Base-by-base conservation (phyloP, 805 yeast genomes). In the Limtongia smithiae region DNA sequence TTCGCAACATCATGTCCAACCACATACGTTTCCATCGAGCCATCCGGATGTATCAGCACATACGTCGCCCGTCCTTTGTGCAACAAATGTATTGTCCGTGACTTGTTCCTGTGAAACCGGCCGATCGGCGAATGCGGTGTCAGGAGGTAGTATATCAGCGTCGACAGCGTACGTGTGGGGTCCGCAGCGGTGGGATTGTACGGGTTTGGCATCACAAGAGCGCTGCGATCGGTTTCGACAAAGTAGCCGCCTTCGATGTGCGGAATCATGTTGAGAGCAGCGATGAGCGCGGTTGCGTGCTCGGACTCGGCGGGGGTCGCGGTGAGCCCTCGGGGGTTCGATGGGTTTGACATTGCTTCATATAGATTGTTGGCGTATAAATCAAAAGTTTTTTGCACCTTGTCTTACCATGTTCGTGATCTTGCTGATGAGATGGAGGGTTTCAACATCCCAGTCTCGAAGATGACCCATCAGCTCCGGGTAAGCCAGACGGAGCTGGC, bases 221-320 rank as follows among this genome's bases (percentile, higher is more conserved):
- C 74, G 7, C 80, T 71, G 49, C 80, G 69, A 55, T 78, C 81
- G 0, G 83, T 79, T 54, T 79, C 81, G 42, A 68, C 75, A 60
- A 72, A 79, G 58, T 72, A 79, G 0, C 82, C 83, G 41, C 82
- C 82, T 62, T 78, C 82, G 45, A 68, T 73, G 60, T 79, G 82
- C 18, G 70, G 69, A 6, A 66, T 59, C 18, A 77, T 60, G 3
- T 65, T 54, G 41, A 73, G 64, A 8, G 67, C 62, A 9, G 65
- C 52, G 37, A 74, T 72, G 17, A 76, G 53, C n/a, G 61, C 54
- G 21, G 59, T 54, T 17, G 73, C 60, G 3, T 45, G 35, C 0
- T 40, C 14, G 2, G 65, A 20, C 27, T 51, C 58, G 15, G 35
- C 20, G 20, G 34, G 31, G 56, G 25, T 65, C 62, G 11, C 43